These are phyloP conservation scores for Entomortierella beljakovae DNA, from an alignment of 192 early-diverging fungal genomes.

Conservation along the genomic window DNA sequence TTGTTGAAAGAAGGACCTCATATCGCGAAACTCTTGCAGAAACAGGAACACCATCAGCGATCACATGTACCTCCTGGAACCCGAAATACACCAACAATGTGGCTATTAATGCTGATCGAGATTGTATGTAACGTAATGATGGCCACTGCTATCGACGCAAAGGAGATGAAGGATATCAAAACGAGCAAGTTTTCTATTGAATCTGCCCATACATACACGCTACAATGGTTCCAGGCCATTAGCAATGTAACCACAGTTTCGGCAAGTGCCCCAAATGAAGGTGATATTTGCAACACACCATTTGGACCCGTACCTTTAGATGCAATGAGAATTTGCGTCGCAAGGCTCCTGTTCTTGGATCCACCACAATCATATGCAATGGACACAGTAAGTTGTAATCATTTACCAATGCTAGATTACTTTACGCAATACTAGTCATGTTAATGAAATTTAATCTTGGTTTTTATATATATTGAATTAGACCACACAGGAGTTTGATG, in stretches of 20 bases:
- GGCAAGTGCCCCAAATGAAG: conserved; percentile 2
- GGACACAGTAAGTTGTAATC: conserved; percentile 27
- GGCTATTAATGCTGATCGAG: conserved; percentile 44
- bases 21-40: conserved; percentile 15
- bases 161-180: conserved; percentile 34
- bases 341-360: conserved; percentile 32
- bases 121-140: conserved; percentile 47
- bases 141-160: conserved; percentile 43
- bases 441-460: not conserved
- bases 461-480: not conserved
- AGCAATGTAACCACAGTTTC: not conserved
- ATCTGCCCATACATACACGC: conserved; percentile 31
- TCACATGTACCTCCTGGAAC: conserved; percentile 3
- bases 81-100: conserved; percentile 20
- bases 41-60: conserved; percentile 40
- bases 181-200: conserved; percentile 39
- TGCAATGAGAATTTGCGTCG: conserved; percentile 20
- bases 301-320: conserved; percentile 36
- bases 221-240: conserved; percentile 43
- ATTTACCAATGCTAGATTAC: not conserved
- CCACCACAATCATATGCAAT: conserved; percentile 35
- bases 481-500: conserved; percentile 47
- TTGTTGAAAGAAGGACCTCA: conserved; percentile 29
- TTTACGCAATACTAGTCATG: not conserved
- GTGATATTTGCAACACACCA: conserved; percentile 36